Evolutionary conservation across 2,329 filamentous ascomycete species (phyloP).

Genomic region (Fusarium paranaense): DNA sequence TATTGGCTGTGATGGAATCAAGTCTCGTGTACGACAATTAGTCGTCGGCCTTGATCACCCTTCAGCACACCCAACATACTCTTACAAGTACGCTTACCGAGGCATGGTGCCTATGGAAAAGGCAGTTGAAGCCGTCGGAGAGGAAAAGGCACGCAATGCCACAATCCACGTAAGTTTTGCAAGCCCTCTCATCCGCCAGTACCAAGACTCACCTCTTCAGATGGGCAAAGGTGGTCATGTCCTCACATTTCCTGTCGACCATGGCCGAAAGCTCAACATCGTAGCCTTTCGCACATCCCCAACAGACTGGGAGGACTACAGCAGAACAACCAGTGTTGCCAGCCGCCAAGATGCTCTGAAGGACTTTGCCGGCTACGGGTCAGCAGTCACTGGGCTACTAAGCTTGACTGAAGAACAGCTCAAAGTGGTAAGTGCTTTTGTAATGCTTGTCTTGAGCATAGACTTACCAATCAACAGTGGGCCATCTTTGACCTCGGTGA

Average conservation of each 20-base stretch:
- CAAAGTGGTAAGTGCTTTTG: conserved; percentile 26
- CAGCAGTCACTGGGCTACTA: conserved; percentile 47
- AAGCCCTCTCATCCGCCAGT: rapidly evolving
- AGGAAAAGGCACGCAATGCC: conserved; percentile 46
- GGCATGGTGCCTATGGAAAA: conserved; percentile 60
- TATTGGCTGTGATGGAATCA: conserved; percentile 74
- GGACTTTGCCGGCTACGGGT: conserved; percentile 51
- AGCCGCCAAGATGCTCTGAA: conserved; percentile 48
- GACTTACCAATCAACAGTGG: conserved; percentile 47
- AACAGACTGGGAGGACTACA: conserved; percentile 45
- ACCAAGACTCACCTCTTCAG: conserved; percentile 14
- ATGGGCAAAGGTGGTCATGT: conserved; percentile 65
- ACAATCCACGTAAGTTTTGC: conserved; percentile 40
- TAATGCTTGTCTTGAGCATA: background rate
- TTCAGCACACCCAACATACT: conserved; percentile 57
- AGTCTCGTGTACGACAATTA: conserved; percentile 62
- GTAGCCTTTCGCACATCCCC: conserved; percentile 56
- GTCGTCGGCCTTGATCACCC: conserved; percentile 58
- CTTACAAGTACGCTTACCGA: conserved; percentile 70
- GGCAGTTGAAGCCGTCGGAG: conserved; percentile 61
- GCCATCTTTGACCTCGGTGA: conserved; percentile 60
- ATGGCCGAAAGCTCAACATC: conserved; percentile 67
- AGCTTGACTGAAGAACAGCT: conserved; percentile 44
- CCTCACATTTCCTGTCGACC: conserved; percentile 68
- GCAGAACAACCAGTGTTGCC: conserved; percentile 13